These are phyloP conservation scores for Xylariaceae sp. DNA, from an alignment of 2,329 filamentous ascomycete species.

Conservation along the genomic window DNA sequence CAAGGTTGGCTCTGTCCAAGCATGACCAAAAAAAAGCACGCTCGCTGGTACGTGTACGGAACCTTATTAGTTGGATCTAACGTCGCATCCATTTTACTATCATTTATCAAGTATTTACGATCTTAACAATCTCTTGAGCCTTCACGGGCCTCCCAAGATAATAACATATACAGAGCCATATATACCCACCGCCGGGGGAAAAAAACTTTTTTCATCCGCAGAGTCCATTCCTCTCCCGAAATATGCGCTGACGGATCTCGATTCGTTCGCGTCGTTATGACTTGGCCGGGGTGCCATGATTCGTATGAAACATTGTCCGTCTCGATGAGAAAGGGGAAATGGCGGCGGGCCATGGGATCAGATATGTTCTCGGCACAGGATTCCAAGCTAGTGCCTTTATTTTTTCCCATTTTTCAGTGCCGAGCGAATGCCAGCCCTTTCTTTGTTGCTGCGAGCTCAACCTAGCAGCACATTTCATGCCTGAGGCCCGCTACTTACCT, in stretches of 20 bases:
- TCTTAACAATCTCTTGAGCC: neutral
- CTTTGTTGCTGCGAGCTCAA: neutral
- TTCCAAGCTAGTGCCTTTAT: conserved; percentile 1
- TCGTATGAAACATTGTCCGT: conserved; percentile 25
- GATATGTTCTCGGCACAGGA: conserved; percentile 4
- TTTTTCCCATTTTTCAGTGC: neutral
- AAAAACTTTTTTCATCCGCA: conserved; percentile 10
- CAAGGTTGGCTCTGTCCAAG: conserved; percentile 23
- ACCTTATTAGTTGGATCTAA: no score
- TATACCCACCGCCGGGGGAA: neutral
- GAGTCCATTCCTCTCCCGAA: conserved; percentile 1
- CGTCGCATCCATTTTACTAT: conserved; percentile 14
- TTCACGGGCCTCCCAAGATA: neutral
- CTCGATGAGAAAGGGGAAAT: conserved; percentile 22
- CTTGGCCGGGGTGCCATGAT: conserved; percentile 5
- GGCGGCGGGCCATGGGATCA: conserved; percentile 2
- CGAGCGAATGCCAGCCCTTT: neutral
- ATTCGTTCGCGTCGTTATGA: conserved; percentile 5
- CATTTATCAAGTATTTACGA: conserved; percentile 5
- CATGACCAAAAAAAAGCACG: conserved; percentile 1
- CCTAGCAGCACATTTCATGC: neutral
- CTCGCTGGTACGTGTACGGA: neutral
- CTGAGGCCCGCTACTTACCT: neutral
- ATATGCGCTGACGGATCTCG: neutral
- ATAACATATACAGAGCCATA: neutral